Conservation (phyloP, 495 filamentous ascomycete genomes). For the Aspergillus hancockii region DNA sequence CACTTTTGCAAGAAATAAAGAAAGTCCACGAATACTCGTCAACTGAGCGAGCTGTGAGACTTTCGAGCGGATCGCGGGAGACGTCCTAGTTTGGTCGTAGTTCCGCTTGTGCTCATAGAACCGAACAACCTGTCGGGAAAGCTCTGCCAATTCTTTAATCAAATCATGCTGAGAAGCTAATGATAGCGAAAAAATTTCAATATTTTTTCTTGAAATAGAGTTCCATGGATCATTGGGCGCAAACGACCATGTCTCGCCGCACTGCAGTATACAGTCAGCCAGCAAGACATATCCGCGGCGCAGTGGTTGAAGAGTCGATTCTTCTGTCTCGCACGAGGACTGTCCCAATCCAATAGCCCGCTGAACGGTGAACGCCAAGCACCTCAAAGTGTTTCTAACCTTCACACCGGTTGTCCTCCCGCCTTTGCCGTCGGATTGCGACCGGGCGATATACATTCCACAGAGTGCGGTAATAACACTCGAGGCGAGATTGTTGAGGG, state of each 20-base stretch:
- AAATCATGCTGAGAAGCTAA: constrained; percentile 34
- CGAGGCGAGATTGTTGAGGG: constrained; percentile 43
- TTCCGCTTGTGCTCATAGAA: constrained; percentile 33
- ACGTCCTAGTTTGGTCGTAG: constrained; percentile 22
- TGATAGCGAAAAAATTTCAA: constrained; percentile 25
- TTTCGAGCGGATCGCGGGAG: constrained; percentile 31
- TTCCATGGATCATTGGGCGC: constrained; percentile 12
- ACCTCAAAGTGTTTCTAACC: constrained; percentile 30
- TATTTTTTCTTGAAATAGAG: constrained; percentile 17
- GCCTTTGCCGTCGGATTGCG: constrained; percentile 21
- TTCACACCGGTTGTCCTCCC: constrained; percentile 22
- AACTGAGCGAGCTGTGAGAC: constrained; percentile 32
- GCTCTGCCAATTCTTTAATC: constrained; percentile 39
- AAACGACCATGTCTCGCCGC: constrained; percentile 23
- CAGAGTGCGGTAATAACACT: constrained; percentile 45
- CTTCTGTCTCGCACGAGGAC: constrained; percentile 8
- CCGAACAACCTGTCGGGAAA: constrained; percentile 39
- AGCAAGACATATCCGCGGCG: constrained; percentile 42
- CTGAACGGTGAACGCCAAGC: constrained; percentile 30
- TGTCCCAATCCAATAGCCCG: constrained; percentile 23
- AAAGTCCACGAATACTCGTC: constrained; percentile 24
- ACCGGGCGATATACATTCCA: constrained; percentile 45
- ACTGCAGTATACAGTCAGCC: constrained; percentile 36
- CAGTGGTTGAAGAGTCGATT: constrained; percentile 28
- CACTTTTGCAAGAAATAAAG: constrained; percentile 38